Conservation (phyloP, 306 rosid species). For the Elaeagnus macrophylla region DNA sequence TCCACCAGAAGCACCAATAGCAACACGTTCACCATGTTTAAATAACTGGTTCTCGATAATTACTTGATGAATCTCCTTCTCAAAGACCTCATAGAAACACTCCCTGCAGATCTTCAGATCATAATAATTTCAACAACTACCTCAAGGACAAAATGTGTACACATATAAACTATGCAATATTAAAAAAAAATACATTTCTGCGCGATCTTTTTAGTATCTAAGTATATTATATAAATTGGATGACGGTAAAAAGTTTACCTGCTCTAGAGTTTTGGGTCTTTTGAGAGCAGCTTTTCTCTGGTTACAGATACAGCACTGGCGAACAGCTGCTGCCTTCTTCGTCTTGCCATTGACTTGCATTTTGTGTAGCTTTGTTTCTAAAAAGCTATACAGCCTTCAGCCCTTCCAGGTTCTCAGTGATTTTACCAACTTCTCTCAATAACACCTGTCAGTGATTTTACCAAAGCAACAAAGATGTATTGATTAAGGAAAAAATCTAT, state of each 20-base stretch:
- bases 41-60: constrained; percentile 52
- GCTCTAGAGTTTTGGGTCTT: constrained; percentile 78
- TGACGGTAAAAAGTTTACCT: constrained; percentile 21
- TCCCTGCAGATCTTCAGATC: constrained; percentile 51
- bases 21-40: constrained; percentile 61
- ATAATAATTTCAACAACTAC: background rate
- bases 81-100: constrained; percentile 76
- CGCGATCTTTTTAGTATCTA: background rate
- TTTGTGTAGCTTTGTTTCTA: too few relatives aligned
- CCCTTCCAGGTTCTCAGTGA: too few relatives aligned
- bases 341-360: constrained; percentile 28
- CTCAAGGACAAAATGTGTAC: background rate
- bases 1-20: constrained; percentile 92
- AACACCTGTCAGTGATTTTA: too few relatives aligned
- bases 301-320: constrained; percentile 54
- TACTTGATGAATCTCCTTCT: constrained; percentile 74
- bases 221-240: background rate
- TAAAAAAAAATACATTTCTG: background rate
- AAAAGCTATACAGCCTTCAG: too few relatives aligned
- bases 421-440: too few relatives aligned
- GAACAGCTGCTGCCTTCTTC: constrained; percentile 18
- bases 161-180: background rate
- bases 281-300: constrained; percentile 59
- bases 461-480: too few relatives aligned
- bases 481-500: too few relatives aligned